Percentiles rank a stretch among this genome's conserved stretches.
These are phyloP conservation scores for Cryptosporidium baileyi DNA, from an alignment of 169 alveolate genomes.

Conservation along the genomic window DNA sequence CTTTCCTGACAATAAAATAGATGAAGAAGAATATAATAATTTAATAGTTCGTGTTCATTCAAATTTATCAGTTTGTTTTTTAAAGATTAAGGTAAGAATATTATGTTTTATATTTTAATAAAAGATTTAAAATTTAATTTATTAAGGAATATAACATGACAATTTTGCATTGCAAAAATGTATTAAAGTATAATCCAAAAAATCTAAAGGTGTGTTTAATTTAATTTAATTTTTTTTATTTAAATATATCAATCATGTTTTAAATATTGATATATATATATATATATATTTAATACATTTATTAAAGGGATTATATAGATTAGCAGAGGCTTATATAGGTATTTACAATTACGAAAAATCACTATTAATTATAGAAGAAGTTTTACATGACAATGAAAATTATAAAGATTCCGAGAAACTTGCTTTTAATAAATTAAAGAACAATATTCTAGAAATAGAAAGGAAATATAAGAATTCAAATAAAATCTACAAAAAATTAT, in stretches of 20 bases:
- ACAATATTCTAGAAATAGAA: conserved; percentile 1
- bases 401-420: background rate
- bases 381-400: background rate
- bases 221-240: background rate
- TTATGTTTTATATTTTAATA: background rate
- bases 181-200: conserved; percentile 25
- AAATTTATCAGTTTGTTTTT: conserved; percentile 45
- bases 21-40: conserved; percentile 24
- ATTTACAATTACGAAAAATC: conserved; percentile 28
- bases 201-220: conserved; percentile 25
- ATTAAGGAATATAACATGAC: conserved; percentile 30
- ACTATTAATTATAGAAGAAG: conserved; percentile 2
- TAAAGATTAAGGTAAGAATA: conserved; percentile 28
- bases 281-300: too few species aligned
- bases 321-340: conserved; percentile 21
- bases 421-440: conserved; percentile 17
- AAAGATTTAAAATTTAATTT: background rate
- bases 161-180: conserved; percentile 34
- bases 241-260: background rate
- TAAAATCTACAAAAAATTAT: conserved; percentile 5
- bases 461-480: conserved; percentile 27
- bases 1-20: conserved; percentile 22
- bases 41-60: conserved; percentile 8
- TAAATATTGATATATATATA: too few species aligned
- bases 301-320: conserved; percentile 44